Conservation (phyloP, 2,329 filamentous ascomycete species). For the Teratosphaeria pseudoeucalypti region DNA sequence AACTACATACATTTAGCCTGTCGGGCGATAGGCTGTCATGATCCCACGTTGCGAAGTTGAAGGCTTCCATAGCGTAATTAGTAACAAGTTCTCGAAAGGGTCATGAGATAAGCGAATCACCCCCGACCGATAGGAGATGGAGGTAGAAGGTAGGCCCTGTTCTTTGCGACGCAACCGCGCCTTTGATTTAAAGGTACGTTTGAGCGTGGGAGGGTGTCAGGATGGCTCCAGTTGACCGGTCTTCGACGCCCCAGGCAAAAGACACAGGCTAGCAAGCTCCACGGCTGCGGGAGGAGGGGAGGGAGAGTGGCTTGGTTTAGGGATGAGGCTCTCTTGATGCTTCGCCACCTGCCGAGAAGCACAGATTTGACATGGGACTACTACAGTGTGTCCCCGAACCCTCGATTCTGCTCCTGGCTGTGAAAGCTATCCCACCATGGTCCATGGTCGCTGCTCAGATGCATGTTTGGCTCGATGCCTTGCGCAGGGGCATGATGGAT, state of each 20-base stretch:
- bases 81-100: neutral
- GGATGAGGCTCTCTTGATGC: neutral
- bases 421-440: too few species aligned
- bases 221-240: neutral
- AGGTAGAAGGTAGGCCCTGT: too few species aligned
- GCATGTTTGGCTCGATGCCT: too few species aligned
- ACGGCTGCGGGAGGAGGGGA: too few species aligned
- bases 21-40: neutral
- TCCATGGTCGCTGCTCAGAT: too few species aligned
- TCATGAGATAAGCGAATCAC: neutral
- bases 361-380: too few species aligned
- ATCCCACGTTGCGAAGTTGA: neutral
- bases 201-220: neutral
- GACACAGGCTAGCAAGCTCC: neutral
- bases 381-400: too few species aligned
- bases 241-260: neutral
- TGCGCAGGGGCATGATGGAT: too few species aligned
- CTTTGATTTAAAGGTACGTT: neutral
- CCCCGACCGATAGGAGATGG: too few species aligned
- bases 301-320: too few species aligned
- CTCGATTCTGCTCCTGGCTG: too few species aligned
- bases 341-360: neutral
- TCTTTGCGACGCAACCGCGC: neutral
- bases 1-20: neutral
- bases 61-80: neutral